Evolutionary conservation across 2,329 filamentous ascomycete species (phyloP), one percentile per base, ranked within the genome.

Genomic region (Scedosporium boydii): DNA sequence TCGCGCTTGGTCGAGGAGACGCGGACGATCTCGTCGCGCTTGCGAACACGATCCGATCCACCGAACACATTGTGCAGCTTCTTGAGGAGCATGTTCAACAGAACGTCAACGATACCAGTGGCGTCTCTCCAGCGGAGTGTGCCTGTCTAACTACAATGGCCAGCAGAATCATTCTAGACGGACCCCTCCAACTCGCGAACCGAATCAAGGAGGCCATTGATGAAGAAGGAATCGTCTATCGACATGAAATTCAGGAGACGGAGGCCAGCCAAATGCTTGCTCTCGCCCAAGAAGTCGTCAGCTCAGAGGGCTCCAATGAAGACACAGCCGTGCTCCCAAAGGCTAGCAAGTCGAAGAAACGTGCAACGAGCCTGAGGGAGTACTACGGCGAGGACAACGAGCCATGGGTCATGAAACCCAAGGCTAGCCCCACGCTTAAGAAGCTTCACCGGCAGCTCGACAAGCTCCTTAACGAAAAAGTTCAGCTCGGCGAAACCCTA

Each of bases 1-100:
- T 99, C 72, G 90, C 93, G 0, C 83, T 98, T 7, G 93, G 93
- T 10, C 85, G 91, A 65, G 95, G 93, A n/a, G 90, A 96, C 69
- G 83, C 93, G 1, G 93, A 98, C 70, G 95, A 98, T 73, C 82
- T 99, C 44, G 79, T 98, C 53, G 89, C 86, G 59, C 79, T 99
- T 14, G 90, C 91, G 1, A 88, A 84, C 67, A 96, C 95, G 0
- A 90, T 98, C 64, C 75, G 83, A 60, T 87, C 89, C 5, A 92
- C 90, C 4, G 81, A 85, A 62, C 82, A 87, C 18, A 86, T 96
- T 55, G 78, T 83, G 1, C 69, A 71, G 29, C 73, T 85, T 29
- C 76, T 85, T 3, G 64, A 68, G 51, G 66, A 71, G 4, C 65
- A 69, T 9, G 63, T 64, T 4, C 21, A 56, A 9, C 63, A 66